These are phyloP conservation scores for Metarhizium album DNA, from an alignment of 2,329 filamentous ascomycete genomes.

Conservation along the genomic window DNA sequence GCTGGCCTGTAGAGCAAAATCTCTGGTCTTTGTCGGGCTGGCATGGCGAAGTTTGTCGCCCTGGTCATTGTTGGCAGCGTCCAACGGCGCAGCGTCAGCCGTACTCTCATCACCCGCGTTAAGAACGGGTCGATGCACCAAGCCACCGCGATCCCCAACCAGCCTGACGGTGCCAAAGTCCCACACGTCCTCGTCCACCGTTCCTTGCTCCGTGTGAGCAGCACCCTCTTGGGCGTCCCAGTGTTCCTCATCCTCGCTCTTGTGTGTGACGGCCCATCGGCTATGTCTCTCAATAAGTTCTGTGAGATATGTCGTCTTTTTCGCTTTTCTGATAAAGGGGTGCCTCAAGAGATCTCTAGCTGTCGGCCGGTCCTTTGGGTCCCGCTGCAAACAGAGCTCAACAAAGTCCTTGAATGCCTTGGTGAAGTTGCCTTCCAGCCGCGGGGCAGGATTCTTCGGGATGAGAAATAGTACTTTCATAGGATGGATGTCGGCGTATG, in stretches of 20 bases:
- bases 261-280: conserved; percentile 75
- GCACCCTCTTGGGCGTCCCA: conserved; percentile 46
- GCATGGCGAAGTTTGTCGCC: conserved; percentile 39
- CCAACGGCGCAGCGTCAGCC: conserved; percentile 58
- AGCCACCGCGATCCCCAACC: conserved; percentile 53
- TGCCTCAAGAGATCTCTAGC: conserved; percentile 82
- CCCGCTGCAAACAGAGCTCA: conserved; percentile 73
- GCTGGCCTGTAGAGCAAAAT: conserved; percentile 32
- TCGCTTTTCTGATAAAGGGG: conserved; percentile 81
- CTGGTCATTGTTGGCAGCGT: conserved; percentile 36
- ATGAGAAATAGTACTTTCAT: conserved; percentile 98
- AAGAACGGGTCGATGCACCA: conserved; percentile 44
- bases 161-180: conserved; percentile 94
- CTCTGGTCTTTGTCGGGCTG: conserved; percentile 41
- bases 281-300: conserved; percentile 88
- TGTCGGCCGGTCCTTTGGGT: conserved; percentile 78
- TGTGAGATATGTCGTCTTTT: conserved; percentile 92
- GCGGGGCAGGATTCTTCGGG: conserved; percentile 82
- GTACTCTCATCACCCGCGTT: conserved; percentile 71
- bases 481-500: conserved; percentile 91
- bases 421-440: conserved; percentile 70
- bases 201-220: conserved; percentile 41
- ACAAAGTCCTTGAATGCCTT: conserved; percentile 78
- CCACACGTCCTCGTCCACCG: conserved; percentile 78
- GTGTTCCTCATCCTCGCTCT: conserved; percentile 55